Evolutionary conservation across 441 rosid genomes (phyloP).

Genomic region (Codiaeum variegatum): DNA sequence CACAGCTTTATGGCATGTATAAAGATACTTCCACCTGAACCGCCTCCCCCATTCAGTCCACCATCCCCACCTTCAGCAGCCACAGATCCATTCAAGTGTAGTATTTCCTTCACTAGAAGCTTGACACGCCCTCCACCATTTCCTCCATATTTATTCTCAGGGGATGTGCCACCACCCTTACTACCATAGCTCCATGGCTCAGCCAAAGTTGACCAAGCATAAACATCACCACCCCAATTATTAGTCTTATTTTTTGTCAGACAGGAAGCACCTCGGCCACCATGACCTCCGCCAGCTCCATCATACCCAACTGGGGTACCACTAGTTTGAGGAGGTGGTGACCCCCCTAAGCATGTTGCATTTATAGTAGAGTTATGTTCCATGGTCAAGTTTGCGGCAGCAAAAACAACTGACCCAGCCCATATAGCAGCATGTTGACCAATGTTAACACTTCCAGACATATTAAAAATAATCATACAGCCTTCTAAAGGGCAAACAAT

Average conservation of each 20-base stretch:
- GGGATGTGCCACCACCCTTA: constrained; percentile 66
- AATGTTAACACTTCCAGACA: constrained; percentile 74
- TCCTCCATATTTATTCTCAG: constrained; percentile 53
- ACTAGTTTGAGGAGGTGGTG: constrained; percentile 95
- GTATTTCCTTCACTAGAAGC: constrained; percentile 53
- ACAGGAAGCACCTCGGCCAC: constrained; percentile 98
- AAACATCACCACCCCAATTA: constrained; percentile 98
- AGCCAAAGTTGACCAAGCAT: constrained; percentile 85
- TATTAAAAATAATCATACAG: constrained; percentile 59
- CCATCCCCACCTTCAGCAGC: constrained; percentile 83
- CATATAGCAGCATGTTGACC: constrained; percentile 57
- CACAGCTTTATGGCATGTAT: constrained; percentile 71
- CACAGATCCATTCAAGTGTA: constrained; percentile 77
- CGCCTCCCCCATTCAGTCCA: constrained; percentile 80
- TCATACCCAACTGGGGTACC: constrained; percentile 81
- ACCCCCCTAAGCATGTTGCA: constrained; percentile 76
- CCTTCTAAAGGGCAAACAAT: constrained; percentile 73
- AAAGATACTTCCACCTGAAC: constrained; percentile 95
- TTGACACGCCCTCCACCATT: constrained; percentile 90
- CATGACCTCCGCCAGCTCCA: constrained; percentile 98
- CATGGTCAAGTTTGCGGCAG: constrained; percentile 65
- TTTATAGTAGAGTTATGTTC: constrained; percentile 59
- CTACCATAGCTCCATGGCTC: constrained; percentile 97
- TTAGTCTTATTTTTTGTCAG: constrained; percentile 47
- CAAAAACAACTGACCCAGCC: constrained; percentile 70